Base-by-base conservation (phyloP, 2,329 filamentous ascomycete species). In the Botrytis deweyae region DNA sequence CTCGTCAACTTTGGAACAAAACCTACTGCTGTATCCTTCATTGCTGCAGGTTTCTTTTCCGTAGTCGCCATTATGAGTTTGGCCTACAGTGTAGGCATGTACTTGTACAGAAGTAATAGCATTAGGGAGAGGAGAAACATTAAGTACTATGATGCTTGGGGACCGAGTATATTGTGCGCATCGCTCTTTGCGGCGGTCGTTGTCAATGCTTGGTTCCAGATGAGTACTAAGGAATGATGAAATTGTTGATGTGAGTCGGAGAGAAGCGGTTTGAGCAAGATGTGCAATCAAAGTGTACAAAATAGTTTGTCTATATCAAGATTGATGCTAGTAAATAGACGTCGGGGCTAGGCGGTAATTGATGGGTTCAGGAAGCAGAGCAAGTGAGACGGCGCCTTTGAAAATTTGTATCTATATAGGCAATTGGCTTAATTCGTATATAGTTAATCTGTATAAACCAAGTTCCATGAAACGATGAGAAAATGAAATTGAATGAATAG, bases 101-200 rank as follows among this genome's bases (percentile, higher is more conserved):
- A 98, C 81, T 85, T 97, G 36, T 97, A 96, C 89, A 89, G 96
- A 73, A 95, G 96, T 78, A 87, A 89, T 76, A 93, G 93, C 75
- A 98, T 98, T 80, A 89, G 93, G 77, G 91, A 91, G 78, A 88
- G 95, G 70, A 90, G 91, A 76, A 93, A 92, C n/a, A 94, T 95
- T 59, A 92, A 90, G 78, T 99, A 96, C 83, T 96, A 98, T 82
- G 96, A 99, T 82, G 91, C 90, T 78, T 92, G 91, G 87, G 96
- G 96, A 0, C 95, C 96, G 0, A 94, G 88, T 6, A 84, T 90
- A 36, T 86, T 99, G 46, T 97, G 94, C 78, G 79, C 87, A 14
- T 88, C 92, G 4, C 82, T 98, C 71, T 88, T 98, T 61, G 84
- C 87, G 0, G 93, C 94, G 4, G 90, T 98, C 18, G 85, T 87